Conservation (phyloP, 1,284 basidiomycete species). For the Leccinum subrobustum region DNA sequence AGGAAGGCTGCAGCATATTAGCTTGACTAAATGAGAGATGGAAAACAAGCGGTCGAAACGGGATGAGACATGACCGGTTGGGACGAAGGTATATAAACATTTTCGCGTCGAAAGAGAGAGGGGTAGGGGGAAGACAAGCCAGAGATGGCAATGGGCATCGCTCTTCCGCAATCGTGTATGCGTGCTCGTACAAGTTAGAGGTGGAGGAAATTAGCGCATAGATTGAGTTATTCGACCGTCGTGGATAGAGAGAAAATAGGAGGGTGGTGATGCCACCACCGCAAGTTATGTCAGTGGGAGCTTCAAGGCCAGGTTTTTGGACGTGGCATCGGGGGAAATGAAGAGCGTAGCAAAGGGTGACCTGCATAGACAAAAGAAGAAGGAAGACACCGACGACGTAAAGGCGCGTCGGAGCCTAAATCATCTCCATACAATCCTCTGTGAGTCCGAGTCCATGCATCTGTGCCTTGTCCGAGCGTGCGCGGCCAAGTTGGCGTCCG, state of each 20-base stretch:
- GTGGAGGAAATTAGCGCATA: not conserved
- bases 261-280: constrained; percentile 7
- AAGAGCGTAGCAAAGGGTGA: too few species aligned
- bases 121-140: not conserved
- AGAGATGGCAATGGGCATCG: not conserved
- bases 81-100: constrained; percentile 6
- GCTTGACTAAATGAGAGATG: constrained; percentile 1
- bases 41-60: not conserved
- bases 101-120: constrained; percentile 3
- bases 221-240: not conserved
- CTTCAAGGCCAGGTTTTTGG: not conserved
- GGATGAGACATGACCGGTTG: not conserved
- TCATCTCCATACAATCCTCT: constrained; percentile 21
- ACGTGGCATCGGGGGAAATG: not conserved
- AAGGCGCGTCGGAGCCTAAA: not conserved
- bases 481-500: constrained; percentile 20
- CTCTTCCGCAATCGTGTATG: not conserved
- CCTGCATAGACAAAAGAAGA: constrained; percentile 4
- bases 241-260: not conserved
- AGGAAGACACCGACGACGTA: not conserved
- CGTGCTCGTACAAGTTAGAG: not conserved
- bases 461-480: constrained; percentile 16
- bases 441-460: constrained; percentile 1
- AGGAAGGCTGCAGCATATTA: not conserved
- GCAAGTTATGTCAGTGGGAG: not conserved